phyloP scores from a whole-genome alignment of 1,284 basidiomycete genomes.

The Ganoderma multipileum region DNA sequence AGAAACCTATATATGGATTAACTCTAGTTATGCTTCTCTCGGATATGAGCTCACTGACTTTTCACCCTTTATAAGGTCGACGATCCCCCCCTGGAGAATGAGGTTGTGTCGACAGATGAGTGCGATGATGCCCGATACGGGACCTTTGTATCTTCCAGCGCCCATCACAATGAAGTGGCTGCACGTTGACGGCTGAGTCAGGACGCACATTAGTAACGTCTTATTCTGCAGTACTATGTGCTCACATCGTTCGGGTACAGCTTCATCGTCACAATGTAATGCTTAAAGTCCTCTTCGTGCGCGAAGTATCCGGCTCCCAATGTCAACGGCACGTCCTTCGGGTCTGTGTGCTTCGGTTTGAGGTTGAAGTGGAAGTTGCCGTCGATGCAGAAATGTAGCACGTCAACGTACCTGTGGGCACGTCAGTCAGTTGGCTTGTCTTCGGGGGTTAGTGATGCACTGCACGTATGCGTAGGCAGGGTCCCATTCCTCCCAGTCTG shows the following conservation, averaged over 20 bases:
- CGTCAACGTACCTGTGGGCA: constrained; percentile 14
- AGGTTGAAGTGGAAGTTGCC: constrained; percentile 26
- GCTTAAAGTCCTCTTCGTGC: constrained; percentile 16
- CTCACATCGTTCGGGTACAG: neutral
- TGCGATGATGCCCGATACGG: no score
- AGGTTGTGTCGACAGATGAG: no score
- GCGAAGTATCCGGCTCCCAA: constrained; percentile 18
- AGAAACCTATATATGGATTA: no score
- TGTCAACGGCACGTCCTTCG: constrained; percentile 13
- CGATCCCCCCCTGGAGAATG: no score
- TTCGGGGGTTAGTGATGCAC: no score
- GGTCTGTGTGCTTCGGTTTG: constrained; percentile 18
- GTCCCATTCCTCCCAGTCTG: neutral
- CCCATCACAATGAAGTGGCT: neutral
- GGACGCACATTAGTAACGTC: neutral
- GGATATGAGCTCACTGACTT: no score
- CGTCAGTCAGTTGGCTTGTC: constrained; percentile 7
- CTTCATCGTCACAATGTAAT: constrained; percentile 1
- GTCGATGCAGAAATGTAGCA: constrained; percentile 14
- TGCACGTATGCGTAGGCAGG: neutral
- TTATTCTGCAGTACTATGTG: neutral
- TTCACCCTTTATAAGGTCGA: no score
- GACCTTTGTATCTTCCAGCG: neutral
- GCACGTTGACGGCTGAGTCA: neutral
- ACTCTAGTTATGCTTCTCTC: no score